These are phyloP conservation scores for Nannochloropsis salina DNA, from an alignment of 108 stramenopile species.

Conservation along the genomic window DNA sequence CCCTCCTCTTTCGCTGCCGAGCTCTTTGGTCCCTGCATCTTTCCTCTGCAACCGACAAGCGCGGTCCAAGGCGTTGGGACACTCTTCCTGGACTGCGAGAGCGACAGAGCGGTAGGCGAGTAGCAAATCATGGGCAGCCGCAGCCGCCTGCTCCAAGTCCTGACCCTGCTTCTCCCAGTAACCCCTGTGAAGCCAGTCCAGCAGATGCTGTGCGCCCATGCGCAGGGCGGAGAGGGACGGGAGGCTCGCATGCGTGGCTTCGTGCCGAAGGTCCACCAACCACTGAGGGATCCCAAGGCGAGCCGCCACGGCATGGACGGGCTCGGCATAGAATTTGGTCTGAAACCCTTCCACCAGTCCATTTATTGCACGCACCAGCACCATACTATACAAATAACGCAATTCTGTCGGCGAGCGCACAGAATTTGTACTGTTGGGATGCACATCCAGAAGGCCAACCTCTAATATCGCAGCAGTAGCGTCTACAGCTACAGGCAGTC, in stretches of 20 bases:
- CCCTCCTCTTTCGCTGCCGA: constrained; percentile 9
- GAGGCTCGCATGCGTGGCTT: constrained; percentile 19
- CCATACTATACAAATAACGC: constrained; percentile 1
- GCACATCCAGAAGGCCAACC: neutral
- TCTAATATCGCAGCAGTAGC: neutral
- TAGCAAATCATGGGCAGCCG: neutral
- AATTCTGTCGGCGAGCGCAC: neutral
- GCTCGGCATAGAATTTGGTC: constrained; percentile 15
- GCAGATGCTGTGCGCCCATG: constrained; percentile 6
- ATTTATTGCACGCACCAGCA: constrained; percentile 2
- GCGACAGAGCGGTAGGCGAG: neutral
- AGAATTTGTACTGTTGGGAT: neutral
- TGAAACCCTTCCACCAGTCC: constrained; percentile 12
- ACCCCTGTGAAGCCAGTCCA: neutral
- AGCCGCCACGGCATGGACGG: constrained; percentile 13
- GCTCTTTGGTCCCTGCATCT: neutral
- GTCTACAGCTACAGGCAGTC: neutral
- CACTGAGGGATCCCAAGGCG: constrained; percentile 7
- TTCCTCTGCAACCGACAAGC: neutral
- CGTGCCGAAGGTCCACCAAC: constrained; percentile 23
- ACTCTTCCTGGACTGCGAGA: neutral
- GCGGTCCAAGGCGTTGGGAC: neutral
- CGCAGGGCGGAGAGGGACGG: neutral
- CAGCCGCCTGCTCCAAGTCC: neutral
- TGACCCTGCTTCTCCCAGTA: constrained; percentile 19